Evolutionary conservation across 176 grass and related monocot genomes (phyloP).

Genomic region (Typha latifolia): DNA sequence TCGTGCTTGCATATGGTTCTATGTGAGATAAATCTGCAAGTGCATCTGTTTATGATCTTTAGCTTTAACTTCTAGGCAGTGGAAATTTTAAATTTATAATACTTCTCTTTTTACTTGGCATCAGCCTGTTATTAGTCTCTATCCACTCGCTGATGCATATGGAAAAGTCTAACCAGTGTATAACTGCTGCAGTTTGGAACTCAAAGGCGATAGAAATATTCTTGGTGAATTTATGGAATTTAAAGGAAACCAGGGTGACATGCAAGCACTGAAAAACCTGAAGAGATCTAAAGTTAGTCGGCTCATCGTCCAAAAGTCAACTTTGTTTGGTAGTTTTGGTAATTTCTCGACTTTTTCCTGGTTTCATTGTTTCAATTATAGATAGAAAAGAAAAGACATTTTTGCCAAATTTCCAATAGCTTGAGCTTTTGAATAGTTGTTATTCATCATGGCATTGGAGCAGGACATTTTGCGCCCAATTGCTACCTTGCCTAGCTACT

Average conservation of each 20-base stretch:
- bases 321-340: constrained; percentile 67
- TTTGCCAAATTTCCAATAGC: not conserved
- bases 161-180: not conserved
- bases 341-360: constrained; percentile 7
- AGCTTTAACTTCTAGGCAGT: not conserved
- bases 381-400: too few relatives aligned
- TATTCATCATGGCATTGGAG: not conserved
- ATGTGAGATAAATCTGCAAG: too few relatives aligned
- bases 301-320: constrained; percentile 71
- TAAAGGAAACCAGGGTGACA: constrained; percentile 70
- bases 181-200: constrained; percentile 53
- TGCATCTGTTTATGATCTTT: not conserved
- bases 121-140: not conserved
- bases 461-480: too few relatives aligned
- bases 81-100: not conserved
- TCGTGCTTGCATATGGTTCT: too few relatives aligned
- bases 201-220: constrained; percentile 60
- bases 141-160: not conserved
- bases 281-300: constrained; percentile 88
- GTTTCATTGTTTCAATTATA: not conserved
- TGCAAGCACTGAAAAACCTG: constrained; percentile 64
- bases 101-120: not conserved
- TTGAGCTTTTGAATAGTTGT: not conserved
- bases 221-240: constrained; percentile 95
- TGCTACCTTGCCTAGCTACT: too few relatives aligned